A percentile compares a stretch with the other conserved stretches of the same genome.
These are phyloP conservation scores for Picea engelmannii DNA, from an alignment of 83 land plant species.

Conservation along the genomic window DNA sequence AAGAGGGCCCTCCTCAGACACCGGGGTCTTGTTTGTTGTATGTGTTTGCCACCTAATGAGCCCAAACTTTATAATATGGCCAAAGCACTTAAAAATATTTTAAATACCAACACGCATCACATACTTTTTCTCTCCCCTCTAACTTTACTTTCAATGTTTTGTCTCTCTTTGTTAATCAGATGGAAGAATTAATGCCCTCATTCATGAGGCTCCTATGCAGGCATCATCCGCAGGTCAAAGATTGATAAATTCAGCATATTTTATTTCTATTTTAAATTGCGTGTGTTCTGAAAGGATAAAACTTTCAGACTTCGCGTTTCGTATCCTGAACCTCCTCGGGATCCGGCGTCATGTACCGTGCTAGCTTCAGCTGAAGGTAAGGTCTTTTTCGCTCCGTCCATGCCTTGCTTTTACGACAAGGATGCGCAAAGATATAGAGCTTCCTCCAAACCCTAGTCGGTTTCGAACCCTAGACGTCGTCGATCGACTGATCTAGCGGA, in stretches of 20 bases:
- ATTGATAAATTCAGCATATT: neutral
- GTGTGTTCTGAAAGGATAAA: neutral
- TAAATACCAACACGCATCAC: too few relatives aligned
- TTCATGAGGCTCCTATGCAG: neutral
- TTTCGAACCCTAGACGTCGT: too few relatives aligned
- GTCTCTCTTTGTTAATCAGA: neutral
- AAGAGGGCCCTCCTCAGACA: too few relatives aligned
- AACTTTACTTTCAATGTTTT: slow-evolving; percentile 7
- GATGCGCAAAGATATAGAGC: neutral
- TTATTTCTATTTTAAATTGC: neutral
- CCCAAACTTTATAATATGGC: too few relatives aligned
- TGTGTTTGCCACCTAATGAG: too few relatives aligned
- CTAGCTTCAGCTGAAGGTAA: neutral
- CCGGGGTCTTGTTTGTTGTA: too few relatives aligned
- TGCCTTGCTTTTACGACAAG: neutral
- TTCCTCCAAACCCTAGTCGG: neutral
- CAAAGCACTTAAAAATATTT: too few relatives aligned
- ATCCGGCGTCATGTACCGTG: neutral
- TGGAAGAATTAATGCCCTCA: too few relatives aligned
- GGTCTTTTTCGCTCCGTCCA: neutral
- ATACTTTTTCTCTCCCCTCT: neutral
- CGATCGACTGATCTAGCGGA: neutral
- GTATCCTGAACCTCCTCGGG: neutral
- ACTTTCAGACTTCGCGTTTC: neutral
- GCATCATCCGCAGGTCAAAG: slow-evolving; percentile 14